phyloP scores from a whole-genome alignment of 345 rosid genomes.

The Heritiera littoralis region DNA sequence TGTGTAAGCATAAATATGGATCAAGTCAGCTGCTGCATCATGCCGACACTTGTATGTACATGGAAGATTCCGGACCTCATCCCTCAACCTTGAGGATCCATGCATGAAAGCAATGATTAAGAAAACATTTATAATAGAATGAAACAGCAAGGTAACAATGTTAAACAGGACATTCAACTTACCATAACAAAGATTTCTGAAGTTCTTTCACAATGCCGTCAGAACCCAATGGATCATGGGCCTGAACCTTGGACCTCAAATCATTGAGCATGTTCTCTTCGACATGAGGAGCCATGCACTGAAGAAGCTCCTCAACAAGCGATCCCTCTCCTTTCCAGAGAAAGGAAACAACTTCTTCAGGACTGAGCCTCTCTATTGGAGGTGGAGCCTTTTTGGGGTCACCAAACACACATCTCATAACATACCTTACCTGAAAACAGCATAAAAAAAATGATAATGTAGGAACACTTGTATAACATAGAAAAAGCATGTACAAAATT shows the following conservation, averaged over 20 bases:
- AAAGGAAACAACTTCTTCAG: conserved; percentile 67
- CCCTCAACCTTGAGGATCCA: conserved; percentile 75
- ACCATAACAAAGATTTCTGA: conserved; percentile 91
- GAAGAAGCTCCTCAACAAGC: conserved; percentile 84
- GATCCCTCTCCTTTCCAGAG: conserved; percentile 95
- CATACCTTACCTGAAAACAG: conserved; percentile 81
- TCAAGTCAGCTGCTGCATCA: conserved; percentile 99
- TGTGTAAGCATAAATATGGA: conserved; percentile 89
- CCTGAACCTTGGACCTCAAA: conserved; percentile 67
- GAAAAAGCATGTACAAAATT: background rate
- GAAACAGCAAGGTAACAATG: conserved; percentile 4
- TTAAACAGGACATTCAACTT: conserved; percentile 33
- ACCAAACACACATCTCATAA: conserved; percentile 84
- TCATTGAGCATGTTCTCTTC: conserved; percentile 62
- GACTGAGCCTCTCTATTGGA: conserved; percentile 79
- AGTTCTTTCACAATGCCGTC: conserved; percentile 66
- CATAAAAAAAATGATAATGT: conserved; percentile 8
- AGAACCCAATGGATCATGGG: conserved; percentile 71
- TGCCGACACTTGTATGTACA: conserved; percentile 93
- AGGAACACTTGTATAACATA: background rate
- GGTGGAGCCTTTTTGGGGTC: conserved; percentile 98
- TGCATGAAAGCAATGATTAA: conserved; percentile 8
- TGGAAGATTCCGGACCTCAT: conserved; percentile 81
- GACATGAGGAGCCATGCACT: conserved; percentile 71
- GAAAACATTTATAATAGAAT: background rate